A percentile compares a stretch with the other conserved stretches of the same genome.
These are phyloP conservation scores for Nelumbo lutea DNA, from an alignment of 164 flowering plant genomes.

Conservation along the genomic window DNA sequence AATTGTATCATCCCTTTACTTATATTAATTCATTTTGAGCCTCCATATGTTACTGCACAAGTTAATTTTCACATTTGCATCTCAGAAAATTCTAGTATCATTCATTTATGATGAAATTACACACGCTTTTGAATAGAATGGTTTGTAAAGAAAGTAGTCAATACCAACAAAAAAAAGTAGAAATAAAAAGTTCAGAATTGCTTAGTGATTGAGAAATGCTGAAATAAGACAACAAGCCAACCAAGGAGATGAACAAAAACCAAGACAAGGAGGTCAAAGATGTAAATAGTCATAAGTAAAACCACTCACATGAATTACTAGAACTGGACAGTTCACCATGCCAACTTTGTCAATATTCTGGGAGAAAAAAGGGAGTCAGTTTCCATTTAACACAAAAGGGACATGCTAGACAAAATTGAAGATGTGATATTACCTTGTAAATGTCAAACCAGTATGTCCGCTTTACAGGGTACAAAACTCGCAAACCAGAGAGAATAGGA, in stretches of 20 bases:
- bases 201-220: background rate
- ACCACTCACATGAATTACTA: slow-evolving; percentile 82
- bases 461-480: slow-evolving; percentile 84
- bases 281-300: background rate
- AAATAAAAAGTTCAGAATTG: background rate
- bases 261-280: background rate
- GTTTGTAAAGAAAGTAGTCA: background rate
- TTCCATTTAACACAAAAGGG: background rate
- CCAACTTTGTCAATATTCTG: slow-evolving; percentile 88
- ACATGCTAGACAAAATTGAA: background rate
- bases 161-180: background rate
- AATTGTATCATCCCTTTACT: too few relatives aligned
- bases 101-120: background rate
- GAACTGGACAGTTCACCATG: slow-evolving; percentile 72
- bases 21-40: too few relatives aligned
- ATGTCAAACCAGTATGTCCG: slow-evolving; percentile 92
- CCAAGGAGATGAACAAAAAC: slow-evolving; percentile 1
- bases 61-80: too few relatives aligned
- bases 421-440: slow-evolving; percentile 60
- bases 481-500: slow-evolving; percentile 85
- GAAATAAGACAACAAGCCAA: background rate
- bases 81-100: background rate
- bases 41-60: too few relatives aligned
- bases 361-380: slow-evolving; percentile 18
- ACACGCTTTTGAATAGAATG: background rate